Conservation (phyloP, 2,329 filamentous ascomycete genomes). For the Didymella exigua region DNA sequence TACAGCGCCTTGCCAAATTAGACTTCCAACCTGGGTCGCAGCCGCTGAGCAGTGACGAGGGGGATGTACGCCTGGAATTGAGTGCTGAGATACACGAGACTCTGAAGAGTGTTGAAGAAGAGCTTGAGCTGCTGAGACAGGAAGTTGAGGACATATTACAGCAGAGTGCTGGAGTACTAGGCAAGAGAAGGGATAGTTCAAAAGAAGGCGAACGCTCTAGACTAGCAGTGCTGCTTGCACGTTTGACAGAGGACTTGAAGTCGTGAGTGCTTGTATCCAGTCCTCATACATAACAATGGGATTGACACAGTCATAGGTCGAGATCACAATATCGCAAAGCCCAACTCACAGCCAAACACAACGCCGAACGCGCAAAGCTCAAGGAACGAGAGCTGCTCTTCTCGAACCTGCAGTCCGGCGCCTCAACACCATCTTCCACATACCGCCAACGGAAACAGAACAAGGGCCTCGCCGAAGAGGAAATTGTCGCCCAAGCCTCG, state of each 20-base stretch:
- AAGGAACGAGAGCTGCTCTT: constrained; percentile 80
- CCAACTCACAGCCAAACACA: constrained; percentile 77
- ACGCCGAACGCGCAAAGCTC: constrained; percentile 72
- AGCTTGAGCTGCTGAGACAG: constrained; percentile 78
- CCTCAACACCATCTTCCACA: constrained; percentile 42
- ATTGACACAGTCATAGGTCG: constrained; percentile 49
- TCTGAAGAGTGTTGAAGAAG: constrained; percentile 79
- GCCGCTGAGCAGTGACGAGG: constrained; percentile 64
- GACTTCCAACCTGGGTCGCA: constrained; percentile 67
- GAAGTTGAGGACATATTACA: constrained; percentile 74
- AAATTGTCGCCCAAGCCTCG: constrained; percentile 75
- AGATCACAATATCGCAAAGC: constrained; percentile 78
- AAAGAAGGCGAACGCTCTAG: constrained; percentile 68
- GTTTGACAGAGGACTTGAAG: constrained; percentile 72
- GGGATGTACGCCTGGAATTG: constrained; percentile 72
- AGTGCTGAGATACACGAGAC: constrained; percentile 79
- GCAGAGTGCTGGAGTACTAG: constrained; percentile 36
- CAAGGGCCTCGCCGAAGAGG: constrained; percentile 68
- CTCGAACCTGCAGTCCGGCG: constrained; percentile 62
- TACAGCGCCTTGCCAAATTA: constrained; percentile 63
- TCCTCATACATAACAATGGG: neutral
- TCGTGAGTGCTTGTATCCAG: constrained; percentile 58
- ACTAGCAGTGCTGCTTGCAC: constrained; percentile 68
- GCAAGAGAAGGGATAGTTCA: constrained; percentile 55
- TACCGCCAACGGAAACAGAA: constrained; percentile 45